Evolutionary conservation across 441 rosid species (phyloP), one percentile per base, ranked within the genome.

Genomic region (Iberis amara): DNA sequence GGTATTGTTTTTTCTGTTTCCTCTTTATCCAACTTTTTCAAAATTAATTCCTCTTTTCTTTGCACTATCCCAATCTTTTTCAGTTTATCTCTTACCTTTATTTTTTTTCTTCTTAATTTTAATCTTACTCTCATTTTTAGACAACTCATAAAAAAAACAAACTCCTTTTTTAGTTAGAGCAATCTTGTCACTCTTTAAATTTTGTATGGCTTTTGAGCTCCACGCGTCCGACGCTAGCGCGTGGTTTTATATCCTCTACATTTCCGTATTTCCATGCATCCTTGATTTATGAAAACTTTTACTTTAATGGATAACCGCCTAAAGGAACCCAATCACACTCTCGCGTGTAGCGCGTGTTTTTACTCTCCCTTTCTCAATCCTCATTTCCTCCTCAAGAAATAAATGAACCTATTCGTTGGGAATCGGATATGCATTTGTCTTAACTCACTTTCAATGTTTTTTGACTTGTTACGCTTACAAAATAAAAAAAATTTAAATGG

Each of bases 301-400:
- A 15, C 58, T 49, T 56, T 28, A 42, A 39, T 9, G 36, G 8
- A 33, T 43, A 65, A 57, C 69, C 64, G 69, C 59, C 32, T 65
- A 44, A 38, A 39, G 1, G 11, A 52, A 51, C 4, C 53, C 54
- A 50, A 37, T 44, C 48, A 38, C 32, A 65, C 54, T 39, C 37
- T 10, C 48, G 9, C 41, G 43, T 38, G 4, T 38, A 38, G 10
- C 48, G 54, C 69, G 54, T 65, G 43, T 3, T 8, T 3, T 11
- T n/a, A n/a, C n/a, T n/a, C n/a, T 31, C 49, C 57, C 24, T 3
- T 0, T 11, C 12, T 4, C 36, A 11, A 43, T 26, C 27, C 32
- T 48, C 18, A 41, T 50, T 26, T 26, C 30, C 1, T 18, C 30
- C 4, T 15, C 12, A 64, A 43, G 14, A 15, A 32, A 33, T 65